phyloP scores from a whole-genome alignment of 306 rosid genomes.

The Cicer bijugum region DNA sequence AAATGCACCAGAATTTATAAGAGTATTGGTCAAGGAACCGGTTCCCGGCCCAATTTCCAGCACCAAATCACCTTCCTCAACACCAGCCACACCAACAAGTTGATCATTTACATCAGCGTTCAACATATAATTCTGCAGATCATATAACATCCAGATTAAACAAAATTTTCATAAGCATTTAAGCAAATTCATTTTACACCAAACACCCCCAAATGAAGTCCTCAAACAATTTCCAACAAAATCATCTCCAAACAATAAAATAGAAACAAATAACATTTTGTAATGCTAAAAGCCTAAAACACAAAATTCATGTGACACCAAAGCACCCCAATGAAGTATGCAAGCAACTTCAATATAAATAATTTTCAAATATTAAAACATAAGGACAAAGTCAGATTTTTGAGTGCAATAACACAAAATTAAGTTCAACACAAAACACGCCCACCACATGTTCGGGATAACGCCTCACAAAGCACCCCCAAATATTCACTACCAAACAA shows the following conservation, averaged over 20 bases:
- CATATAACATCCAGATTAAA: constrained; percentile 36
- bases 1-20: constrained; percentile 66
- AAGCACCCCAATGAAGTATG: not conserved
- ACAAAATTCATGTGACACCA: constrained; percentile 16
- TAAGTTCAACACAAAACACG: not conserved
- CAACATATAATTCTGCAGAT: constrained; percentile 87
- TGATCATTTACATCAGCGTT: constrained; percentile 72
- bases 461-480: constrained; percentile 32
- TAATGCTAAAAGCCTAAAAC: not conserved
- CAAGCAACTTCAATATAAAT: not conserved
- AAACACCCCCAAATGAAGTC: not conserved
- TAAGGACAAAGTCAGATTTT: not conserved
- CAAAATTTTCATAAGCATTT: constrained; percentile 4
- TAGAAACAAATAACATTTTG: not conserved
- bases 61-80: constrained; percentile 74
- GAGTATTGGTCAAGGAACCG: constrained; percentile 84
- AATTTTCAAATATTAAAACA: constrained; percentile 10
- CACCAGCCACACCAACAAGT: constrained; percentile 65
- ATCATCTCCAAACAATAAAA: not conserved
- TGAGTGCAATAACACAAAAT: not conserved
- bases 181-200: not conserved
- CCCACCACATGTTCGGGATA: constrained; percentile 43
- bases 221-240: not conserved
- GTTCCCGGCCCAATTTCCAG: constrained; percentile 96
- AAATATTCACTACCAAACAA: not conserved